These are phyloP conservation scores for Xerocomus brunneocitrinus DNA, from an alignment of 768 basidiomycete species.

Conservation along the genomic window DNA sequence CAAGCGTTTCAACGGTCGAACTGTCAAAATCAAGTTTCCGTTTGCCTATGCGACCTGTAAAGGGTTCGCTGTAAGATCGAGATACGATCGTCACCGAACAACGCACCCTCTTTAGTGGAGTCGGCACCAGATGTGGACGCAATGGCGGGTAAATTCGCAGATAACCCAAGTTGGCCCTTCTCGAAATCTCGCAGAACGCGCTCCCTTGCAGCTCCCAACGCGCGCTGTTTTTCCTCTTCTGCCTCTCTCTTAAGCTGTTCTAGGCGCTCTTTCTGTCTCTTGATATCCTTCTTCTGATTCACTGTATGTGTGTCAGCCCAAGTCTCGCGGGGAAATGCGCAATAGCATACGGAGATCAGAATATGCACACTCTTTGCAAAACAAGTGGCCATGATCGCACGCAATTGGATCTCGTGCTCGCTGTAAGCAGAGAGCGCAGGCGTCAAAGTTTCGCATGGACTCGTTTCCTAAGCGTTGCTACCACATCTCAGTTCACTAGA, in stretches of 20 bases:
- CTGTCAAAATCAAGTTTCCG: constrained; percentile 85
- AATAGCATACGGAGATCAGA: constrained; percentile 66
- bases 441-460: constrained; percentile 88
- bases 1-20: constrained; percentile 62
- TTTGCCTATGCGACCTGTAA: constrained; percentile 58
- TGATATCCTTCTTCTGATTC: constrained; percentile 88
- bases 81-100: not conserved
- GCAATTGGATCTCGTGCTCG: constrained; percentile 78
- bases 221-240: constrained; percentile 72
- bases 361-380: constrained; percentile 93
- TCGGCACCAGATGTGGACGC: constrained; percentile 38
- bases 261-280: constrained; percentile 79
- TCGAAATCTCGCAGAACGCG: constrained; percentile 90
- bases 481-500: constrained; percentile 1
- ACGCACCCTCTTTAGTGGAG: constrained; percentile 34
- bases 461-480: constrained; percentile 64
- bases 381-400: constrained; percentile 84
- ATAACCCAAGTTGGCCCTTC: constrained; percentile 73
- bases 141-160: constrained; percentile 33
- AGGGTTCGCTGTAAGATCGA: not conserved
- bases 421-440: constrained; percentile 85
- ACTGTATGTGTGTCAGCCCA: constrained; percentile 41
- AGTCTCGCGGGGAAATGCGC: constrained; percentile 1
- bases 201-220: constrained; percentile 72
- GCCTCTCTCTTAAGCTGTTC: constrained; percentile 72